Conservation (phyloP, 1,284 basidiomycete genomes). For the Ceratobasidium sp. region DNA sequence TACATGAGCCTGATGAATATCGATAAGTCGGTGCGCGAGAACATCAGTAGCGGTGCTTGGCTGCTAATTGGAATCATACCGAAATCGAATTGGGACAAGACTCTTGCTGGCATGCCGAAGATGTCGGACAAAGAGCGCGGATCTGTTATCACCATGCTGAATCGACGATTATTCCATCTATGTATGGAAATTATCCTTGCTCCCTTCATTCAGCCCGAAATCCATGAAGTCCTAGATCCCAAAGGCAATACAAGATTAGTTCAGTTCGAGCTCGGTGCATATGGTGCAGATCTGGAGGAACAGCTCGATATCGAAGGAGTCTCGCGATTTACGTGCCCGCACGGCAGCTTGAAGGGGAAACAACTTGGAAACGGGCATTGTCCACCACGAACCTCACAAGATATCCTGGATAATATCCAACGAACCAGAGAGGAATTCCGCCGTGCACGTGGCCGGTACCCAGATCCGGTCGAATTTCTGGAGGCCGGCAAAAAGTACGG, state of each 20-base stretch:
- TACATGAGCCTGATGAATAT: constrained; percentile 16
- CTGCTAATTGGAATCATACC: background rate
- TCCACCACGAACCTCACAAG: background rate
- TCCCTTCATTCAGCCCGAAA: background rate
- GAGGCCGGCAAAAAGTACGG: background rate
- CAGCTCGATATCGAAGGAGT: background rate
- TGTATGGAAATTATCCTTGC: background rate
- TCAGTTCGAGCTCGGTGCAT: background rate
- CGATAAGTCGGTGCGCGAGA: background rate
- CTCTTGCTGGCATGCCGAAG: background rate
- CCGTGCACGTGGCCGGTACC: background rate
- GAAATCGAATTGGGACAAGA: constrained; percentile 13
- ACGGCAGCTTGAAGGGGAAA: background rate
- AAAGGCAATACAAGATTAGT: background rate
- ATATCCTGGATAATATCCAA: background rate
- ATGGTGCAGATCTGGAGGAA: constrained; percentile 1
- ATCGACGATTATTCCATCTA: constrained; percentile 3
- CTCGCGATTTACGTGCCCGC: background rate
- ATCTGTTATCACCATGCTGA: background rate
- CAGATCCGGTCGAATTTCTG: background rate
- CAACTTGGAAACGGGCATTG: background rate
- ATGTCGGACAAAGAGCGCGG: background rate
- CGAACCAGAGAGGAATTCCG: background rate
- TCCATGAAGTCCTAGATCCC: background rate
- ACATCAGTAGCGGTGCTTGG: constrained; percentile 11